Base-by-base conservation (phyloP, 192 early-diverging fungal species). In the Obelidium mucronatum region DNA sequence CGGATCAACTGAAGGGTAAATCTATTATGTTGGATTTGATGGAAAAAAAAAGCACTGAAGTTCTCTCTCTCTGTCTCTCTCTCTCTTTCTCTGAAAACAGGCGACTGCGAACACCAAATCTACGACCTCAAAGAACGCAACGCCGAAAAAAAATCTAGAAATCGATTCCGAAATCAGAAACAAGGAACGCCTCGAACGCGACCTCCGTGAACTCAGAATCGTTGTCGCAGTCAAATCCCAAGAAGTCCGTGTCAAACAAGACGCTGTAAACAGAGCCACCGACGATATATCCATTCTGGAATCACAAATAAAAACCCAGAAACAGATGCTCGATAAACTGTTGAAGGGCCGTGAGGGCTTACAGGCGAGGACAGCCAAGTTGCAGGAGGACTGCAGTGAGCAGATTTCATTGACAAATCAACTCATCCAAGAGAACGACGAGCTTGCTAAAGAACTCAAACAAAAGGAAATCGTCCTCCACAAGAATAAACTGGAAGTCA, bases 141-240 rank as follows among this genome's bases (percentile, higher is more conserved):
- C 39, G 79, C 86, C 8, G 61, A 73, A 19, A 90, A 90, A 51
- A 90, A 90, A 62, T 51, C 77, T 2, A n/a, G 88, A 90, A 67
- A 89, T 90, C 60, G 89, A 90, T 66, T 54, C 71, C 8, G 88
- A 90, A 73, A 59, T 85, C 17, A 79, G 84, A 3, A 90, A 80
- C 48, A 90, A 90, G 73, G 89, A 90, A 61, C 76, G 81, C 22
- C 80, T 90, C 2, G 89, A 90, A 55, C 74, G 83, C 1, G 89
- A 90, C 42, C 58, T 90, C 61, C 69, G 86, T 15, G 88, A 90
- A 51, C 79, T 89, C 30, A 77, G 89, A 26, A 85, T 83, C 6
- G 80, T 88, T 0, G 89, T 90, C 0, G 79, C 84, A 3, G 83
- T 87, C 34, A 90, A 90, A 67, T 86, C 83, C 39, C 88, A 89